These are phyloP conservation scores for Lentinula sp. DNA, from an alignment of 768 basidiomycete genomes.

Conservation along the genomic window DNA sequence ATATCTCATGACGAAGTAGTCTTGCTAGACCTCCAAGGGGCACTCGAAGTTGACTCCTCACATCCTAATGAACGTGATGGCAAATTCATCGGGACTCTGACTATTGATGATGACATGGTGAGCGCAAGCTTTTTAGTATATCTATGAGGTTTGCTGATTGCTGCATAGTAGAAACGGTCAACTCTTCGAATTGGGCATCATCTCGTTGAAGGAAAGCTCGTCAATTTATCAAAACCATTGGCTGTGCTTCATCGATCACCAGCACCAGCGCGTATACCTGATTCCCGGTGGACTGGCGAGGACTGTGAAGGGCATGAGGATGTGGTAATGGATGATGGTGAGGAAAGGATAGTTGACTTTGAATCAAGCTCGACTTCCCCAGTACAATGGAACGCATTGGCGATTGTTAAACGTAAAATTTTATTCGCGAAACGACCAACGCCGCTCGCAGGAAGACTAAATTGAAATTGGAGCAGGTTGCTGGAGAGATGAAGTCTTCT, in stretches of 20 bases:
- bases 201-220: conserved; percentile 82
- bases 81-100: conserved; percentile 73
- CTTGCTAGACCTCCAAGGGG: conserved; percentile 85
- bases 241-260: conserved; percentile 61
- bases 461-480: neutral
- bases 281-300: conserved; percentile 12
- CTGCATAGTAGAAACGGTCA: conserved; percentile 53
- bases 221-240: conserved; percentile 70
- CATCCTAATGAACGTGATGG: conserved; percentile 51
- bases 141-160: neutral
- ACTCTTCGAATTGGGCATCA: conserved; percentile 85
- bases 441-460: conserved; percentile 42
- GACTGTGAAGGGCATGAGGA: conserved; percentile 7
- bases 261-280: neutral
- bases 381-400: conserved; percentile 53
- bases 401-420: conserved; percentile 76
- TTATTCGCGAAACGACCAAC: conserved; percentile 81
- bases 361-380: conserved; percentile 3
- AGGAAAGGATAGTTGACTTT: conserved; percentile 8
- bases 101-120: conserved; percentile 54
- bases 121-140: conserved; percentile 13
- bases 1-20: conserved; percentile 78
- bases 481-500: too few relatives aligned
- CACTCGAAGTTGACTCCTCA: conserved; percentile 60
- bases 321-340: conserved; percentile 6